Conservation (phyloP, 2,329 filamentous ascomycete genomes). For the Pseudocercospora vitis region DNA sequence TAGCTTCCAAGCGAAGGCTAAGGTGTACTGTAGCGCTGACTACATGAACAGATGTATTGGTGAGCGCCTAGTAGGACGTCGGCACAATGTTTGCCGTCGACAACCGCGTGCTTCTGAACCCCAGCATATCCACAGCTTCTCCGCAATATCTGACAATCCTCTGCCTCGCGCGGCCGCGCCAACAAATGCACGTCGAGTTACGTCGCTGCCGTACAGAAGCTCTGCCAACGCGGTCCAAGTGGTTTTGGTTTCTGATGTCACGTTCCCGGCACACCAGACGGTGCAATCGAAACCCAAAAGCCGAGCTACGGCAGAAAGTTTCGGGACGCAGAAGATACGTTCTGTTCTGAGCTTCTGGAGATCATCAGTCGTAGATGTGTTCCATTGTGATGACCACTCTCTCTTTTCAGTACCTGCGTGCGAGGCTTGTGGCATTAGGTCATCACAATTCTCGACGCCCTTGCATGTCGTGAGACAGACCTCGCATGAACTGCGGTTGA, state of each 20-base stretch:
- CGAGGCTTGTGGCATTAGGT: not conserved
- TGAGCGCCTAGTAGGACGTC: not conserved
- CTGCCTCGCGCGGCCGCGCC: not conserved
- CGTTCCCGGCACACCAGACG: not conserved
- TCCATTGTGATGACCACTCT: no score
- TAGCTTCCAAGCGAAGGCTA: not conserved
- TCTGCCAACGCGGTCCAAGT: not conserved
- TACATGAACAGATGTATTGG: not conserved
- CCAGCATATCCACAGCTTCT: not conserved
- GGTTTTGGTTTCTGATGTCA: slow-evolving; percentile 5
- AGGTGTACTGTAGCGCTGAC: slow-evolving; percentile 2
- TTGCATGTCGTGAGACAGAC: not conserved
- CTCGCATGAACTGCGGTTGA: not conserved
- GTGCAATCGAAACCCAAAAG: not conserved
- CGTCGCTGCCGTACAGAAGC: not conserved
- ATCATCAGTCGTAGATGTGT: no score
- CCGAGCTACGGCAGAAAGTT: not conserved
- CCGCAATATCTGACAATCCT: slow-evolving; percentile 9
- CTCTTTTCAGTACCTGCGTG: not conserved
- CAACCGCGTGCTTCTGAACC: not conserved
- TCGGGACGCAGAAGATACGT: not conserved
- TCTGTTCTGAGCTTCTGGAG: not conserved
- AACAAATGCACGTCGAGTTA: no score
- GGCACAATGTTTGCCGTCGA: slow-evolving; percentile 1
- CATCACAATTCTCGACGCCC: not conserved